Percentiles rank a stretch among this genome's conserved stretches.
Evolutionary conservation across 331 rosid genomes (phyloP).

Genomic region (Acacia pycnantha): DNA sequence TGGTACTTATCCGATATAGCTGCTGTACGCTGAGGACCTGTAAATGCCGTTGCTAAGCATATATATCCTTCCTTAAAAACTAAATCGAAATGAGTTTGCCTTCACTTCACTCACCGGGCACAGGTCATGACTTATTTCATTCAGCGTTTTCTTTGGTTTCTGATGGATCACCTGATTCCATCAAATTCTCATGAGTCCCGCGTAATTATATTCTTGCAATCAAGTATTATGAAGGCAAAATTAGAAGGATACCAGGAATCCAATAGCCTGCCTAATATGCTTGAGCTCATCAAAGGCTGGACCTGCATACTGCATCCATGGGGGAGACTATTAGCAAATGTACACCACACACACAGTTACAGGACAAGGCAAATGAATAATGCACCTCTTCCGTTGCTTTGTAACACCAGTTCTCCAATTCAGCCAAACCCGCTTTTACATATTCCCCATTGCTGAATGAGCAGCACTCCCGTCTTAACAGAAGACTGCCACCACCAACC

Average conservation of each 20-base stretch:
- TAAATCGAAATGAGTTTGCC: slow-evolving; percentile 8
- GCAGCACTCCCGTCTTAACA: slow-evolving; percentile 87
- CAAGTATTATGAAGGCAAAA: slow-evolving; percentile 14
- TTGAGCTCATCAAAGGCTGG: slow-evolving; percentile 89
- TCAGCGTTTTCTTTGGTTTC: slow-evolving; percentile 82
- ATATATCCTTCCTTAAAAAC: slow-evolving; percentile 13
- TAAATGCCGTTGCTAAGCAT: slow-evolving; percentile 17
- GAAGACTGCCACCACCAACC: slow-evolving; percentile 51
- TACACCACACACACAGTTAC: background rate
- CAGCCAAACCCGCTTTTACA: slow-evolving; percentile 89
- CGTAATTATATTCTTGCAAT: background rate
- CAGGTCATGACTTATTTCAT: slow-evolving; percentile 83
- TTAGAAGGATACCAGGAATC: slow-evolving; percentile 63
- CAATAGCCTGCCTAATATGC: slow-evolving; percentile 86
- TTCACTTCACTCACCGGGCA: slow-evolving; percentile 58
- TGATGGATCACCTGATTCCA: slow-evolving; percentile 78
- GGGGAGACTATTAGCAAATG: background rate
- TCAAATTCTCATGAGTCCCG: slow-evolving; percentile 28
- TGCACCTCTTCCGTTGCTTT: slow-evolving; percentile 86
- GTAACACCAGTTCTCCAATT: slow-evolving; percentile 82
- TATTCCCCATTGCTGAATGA: slow-evolving; percentile 90
- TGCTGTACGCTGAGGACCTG: slow-evolving; percentile 91
- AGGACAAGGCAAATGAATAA: slow-evolving; percentile 5
- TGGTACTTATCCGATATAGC: slow-evolving; percentile 83
- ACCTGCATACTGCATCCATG: slow-evolving; percentile 72